Conservation (phyloP, 768 basidiomycete genomes). For the Macrolepiota fuliginosa region DNA sequence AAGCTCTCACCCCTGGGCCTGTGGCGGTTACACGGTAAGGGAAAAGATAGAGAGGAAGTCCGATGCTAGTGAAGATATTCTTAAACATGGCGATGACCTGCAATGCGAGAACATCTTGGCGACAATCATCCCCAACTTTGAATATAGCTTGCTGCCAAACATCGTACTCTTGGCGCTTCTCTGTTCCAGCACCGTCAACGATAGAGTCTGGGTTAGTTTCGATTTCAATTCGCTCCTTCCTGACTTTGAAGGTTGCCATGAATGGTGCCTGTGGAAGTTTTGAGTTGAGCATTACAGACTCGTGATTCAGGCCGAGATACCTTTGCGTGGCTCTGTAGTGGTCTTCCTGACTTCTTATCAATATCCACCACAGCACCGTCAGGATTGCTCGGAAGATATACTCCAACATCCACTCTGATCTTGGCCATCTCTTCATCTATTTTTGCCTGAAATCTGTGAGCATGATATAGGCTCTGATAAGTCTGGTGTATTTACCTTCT, state of each 20-base stretch:
- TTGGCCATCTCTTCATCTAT: conserved; percentile 99
- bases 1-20: conserved; percentile 78
- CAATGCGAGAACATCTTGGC: conserved; percentile 96
- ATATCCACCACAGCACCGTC: conserved; percentile 97
- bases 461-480: neutral
- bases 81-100: conserved; percentile 99
- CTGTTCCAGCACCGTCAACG: conserved; percentile 54
- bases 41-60: conserved; percentile 87
- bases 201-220: conserved; percentile 73
- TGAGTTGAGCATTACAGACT: neutral
- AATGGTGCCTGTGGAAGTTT: conserved; percentile 81
- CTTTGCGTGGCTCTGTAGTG: conserved; percentile 97
- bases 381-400: conserved; percentile 96
- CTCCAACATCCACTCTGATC: conserved; percentile 89
- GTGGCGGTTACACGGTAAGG: conserved; percentile 98
- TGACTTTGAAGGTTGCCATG: conserved; percentile 99
- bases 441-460: conserved; percentile 64
- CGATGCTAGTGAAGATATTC: conserved; percentile 89
- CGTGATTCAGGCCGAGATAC: conserved; percentile 34
- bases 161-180: conserved; percentile 68
- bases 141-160: conserved; percentile 99
- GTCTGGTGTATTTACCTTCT: conserved; percentile 60
- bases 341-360: conserved; percentile 94
- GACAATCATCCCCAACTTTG: conserved; percentile 99
- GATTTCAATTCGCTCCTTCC: conserved; percentile 74